Percentiles rank a stretch among this genome's conserved stretches.
These are phyloP conservation scores for Hemerocallis citrina DNA, from an alignment of 106 monocot genomes.

Conservation along the genomic window DNA sequence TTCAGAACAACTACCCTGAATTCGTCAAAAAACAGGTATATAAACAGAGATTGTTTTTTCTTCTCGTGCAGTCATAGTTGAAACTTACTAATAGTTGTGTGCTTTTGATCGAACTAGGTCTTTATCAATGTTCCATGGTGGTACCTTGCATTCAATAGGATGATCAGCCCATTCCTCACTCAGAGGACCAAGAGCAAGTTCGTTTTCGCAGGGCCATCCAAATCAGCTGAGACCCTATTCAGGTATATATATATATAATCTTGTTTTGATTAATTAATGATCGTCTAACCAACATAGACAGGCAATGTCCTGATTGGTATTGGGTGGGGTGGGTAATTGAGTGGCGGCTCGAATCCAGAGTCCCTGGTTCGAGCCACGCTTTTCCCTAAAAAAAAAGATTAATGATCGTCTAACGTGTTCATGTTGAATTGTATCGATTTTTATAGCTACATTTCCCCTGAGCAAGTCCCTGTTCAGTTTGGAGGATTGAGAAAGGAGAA, in stretches of 20 bases:
- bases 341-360: too few species aligned
- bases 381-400: too few species aligned
- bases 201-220: constrained; percentile 40
- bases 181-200: constrained; percentile 80
- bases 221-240: constrained; percentile 41
- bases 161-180: constrained; percentile 57
- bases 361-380: too few species aligned
- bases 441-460: constrained; percentile 24
- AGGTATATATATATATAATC: too few species aligned
- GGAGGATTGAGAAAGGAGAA: constrained; percentile 2
- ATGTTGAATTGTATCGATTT: too few species aligned
- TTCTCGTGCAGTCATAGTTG: not conserved
- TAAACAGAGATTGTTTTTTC: not conserved
- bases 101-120: constrained; percentile 16
- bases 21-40: constrained; percentile 44
- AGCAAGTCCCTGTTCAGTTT: constrained; percentile 24
- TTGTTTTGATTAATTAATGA: too few species aligned
- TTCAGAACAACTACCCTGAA: constrained; percentile 58
- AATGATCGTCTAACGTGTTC: too few species aligned
- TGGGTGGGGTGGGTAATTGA: too few species aligned
- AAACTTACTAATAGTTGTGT: not conserved
- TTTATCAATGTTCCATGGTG: constrained; percentile 73
- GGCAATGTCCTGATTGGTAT: too few species aligned
- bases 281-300: too few species aligned
- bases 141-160: constrained; percentile 50